These are phyloP conservation scores for Aspergillus sp. DNA, from an alignment of 2,329 filamentous ascomycete genomes.

Conservation along the genomic window DNA sequence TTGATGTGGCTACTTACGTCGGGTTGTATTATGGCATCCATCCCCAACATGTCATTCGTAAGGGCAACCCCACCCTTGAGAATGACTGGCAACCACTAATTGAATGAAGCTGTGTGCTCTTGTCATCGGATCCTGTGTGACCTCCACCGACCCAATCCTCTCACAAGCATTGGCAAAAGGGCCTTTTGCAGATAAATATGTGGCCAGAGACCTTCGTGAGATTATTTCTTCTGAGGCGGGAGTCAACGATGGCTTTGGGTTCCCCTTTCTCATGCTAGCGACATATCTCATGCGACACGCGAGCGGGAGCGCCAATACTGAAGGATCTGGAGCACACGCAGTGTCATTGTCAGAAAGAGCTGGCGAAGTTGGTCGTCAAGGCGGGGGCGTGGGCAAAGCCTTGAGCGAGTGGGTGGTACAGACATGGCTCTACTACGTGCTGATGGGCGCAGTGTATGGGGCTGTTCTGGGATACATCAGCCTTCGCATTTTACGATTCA, in stretches of 20 bases:
- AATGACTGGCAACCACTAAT: neutral
- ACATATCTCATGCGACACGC: constrained; percentile 4
- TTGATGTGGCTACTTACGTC: constrained; percentile 4
- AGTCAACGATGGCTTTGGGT: constrained; percentile 5
- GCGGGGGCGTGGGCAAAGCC: constrained; percentile 2
- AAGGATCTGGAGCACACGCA: neutral
- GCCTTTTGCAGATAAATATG: constrained; percentile 3
- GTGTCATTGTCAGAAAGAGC: neutral
- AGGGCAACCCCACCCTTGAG: neutral
- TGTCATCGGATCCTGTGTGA: constrained; percentile 3
- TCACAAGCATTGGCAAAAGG: constrained; percentile 5
- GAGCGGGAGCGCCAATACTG: neutral
- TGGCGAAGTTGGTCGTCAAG: constrained; percentile 1
- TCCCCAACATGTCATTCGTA: constrained; percentile 2
- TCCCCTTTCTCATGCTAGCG: constrained; percentile 5
- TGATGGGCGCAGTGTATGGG: constrained; percentile 1
- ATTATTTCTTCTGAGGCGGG: constrained; percentile 5
- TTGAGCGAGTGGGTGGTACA: constrained; percentile 1
- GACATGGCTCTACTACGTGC: constrained; percentile 5
- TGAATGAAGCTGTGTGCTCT: neutral
- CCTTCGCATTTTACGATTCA: neutral
- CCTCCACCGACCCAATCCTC: constrained; percentile 4
- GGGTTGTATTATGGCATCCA: constrained; percentile 1
- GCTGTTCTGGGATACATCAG: neutral
- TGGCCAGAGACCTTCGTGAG: constrained; percentile 3